Evolutionary conservation across 2,329 filamentous ascomycete species (phyloP).

Genomic region (Trichoderma citrinoviride): DNA sequence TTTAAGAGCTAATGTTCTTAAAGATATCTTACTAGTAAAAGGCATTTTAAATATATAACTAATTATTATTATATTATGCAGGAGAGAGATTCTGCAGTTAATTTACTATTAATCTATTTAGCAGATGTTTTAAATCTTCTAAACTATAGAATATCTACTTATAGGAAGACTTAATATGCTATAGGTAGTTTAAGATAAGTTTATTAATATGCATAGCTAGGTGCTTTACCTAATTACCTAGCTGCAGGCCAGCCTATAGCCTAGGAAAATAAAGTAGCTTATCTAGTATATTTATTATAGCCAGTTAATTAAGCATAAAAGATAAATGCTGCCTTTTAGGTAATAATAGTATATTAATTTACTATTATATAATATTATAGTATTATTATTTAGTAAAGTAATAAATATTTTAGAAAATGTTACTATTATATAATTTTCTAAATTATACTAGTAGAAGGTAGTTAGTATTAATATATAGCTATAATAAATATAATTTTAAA

Average conservation of each 20-base stretch:
- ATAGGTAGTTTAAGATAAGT: conserved; percentile 15
- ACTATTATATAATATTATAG: conserved; percentile 1
- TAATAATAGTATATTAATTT: conserved; percentile 4
- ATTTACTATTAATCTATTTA: conserved; percentile 1
- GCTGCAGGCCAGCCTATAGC: conserved; percentile 10
- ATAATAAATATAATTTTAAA: neutral
- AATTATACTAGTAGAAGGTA: neutral
- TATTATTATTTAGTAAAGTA: neutral
- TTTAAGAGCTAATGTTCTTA: neutral
- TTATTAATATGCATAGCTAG: conserved; percentile 12
- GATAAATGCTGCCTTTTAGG: neutral
- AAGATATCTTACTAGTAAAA: conserved; percentile 1
- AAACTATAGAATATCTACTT: neutral
- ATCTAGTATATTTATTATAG: conserved; percentile 3
- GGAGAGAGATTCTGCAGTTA: conserved; percentile 1
- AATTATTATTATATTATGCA: neutral
- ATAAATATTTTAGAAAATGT: conserved; percentile 3
- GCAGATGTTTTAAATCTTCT: neutral
- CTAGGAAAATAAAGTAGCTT: conserved; percentile 5
- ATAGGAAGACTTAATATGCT: neutral
- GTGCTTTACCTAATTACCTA: conserved; percentile 22
- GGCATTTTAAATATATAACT: neutral
- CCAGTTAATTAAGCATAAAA: conserved; percentile 1
- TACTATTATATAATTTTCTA: neutral
- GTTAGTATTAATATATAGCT: neutral